Evolutionary conservation across 1,284 basidiomycete species (phyloP), one percentile per base, ranked within the genome.

Genomic region (Tylopilus orsonianus): DNA sequence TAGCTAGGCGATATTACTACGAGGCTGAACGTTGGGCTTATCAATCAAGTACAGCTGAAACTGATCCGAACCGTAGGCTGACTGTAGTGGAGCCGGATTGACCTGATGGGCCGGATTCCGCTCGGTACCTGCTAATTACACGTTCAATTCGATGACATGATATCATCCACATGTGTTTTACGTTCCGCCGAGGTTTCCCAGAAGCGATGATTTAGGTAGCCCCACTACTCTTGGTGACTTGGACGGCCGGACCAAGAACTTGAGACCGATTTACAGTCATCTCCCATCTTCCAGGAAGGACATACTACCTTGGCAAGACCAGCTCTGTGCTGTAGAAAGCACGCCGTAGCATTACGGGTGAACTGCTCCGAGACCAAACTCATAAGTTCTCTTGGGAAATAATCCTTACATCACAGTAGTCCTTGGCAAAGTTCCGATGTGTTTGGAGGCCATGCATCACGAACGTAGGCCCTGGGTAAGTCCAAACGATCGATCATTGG

Each of bases 1-100:
- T 18, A 33, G 43, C 53, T 64, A 62, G 59, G 56, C 57, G 61
- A 65, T 44, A 58, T 64, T 52, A 56, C 49, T n/a, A n/a, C n/a
- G n/a, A 19, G 39, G 48, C 42, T 30, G 45, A 55, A 59, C 49
- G 52, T 48, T 49, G 45, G 35, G 22, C 32, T 48, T 39, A 27
- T 35, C 56, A 19, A 49, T 26, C 33, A 46, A 49, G 52, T 29
- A 38, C 46, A 16, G 33, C 37, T 10, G 26, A 38, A 24, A 43
- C 30, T 44, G 46, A 51, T 50, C 59, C 59, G 61, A 60, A 20
- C 48, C 44, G 38, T 27, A 47, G 33, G 22, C 30, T 35, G 40
- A 40, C 34, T 10, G n/a, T n/a, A n/a, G n/a, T n/a, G n/a, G n/a
- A n/a, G n/a, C n/a, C n/a, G n/a, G n/a, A n/a, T n/a, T n/a, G n/a